These are phyloP conservation scores for Pyricularia pennisetigena DNA, from an alignment of 2,329 filamentous ascomycete genomes.

Conservation along the genomic window DNA sequence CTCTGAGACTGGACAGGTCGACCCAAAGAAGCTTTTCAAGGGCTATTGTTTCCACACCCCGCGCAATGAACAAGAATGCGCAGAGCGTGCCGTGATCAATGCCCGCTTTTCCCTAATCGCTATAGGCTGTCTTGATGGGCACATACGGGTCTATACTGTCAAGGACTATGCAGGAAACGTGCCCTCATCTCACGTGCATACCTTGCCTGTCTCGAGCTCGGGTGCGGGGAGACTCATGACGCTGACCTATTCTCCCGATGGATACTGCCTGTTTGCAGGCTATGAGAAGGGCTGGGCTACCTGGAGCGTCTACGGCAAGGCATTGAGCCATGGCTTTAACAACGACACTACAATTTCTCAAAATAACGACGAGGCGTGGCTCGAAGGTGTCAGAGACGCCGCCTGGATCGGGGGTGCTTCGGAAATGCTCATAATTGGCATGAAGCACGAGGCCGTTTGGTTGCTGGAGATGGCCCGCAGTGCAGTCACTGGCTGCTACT, in stretches of 20 bases:
- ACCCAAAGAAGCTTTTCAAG: conserved; percentile 64
- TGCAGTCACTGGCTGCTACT: conserved; percentile 86
- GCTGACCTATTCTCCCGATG: conserved; percentile 84
- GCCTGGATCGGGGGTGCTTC: conserved; percentile 84
- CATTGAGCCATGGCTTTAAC: conserved; percentile 74
- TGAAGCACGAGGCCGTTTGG: conserved; percentile 72
- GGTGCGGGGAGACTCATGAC: conserved; percentile 64
- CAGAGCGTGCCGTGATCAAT: conserved; percentile 74
- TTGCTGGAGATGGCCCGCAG: conserved; percentile 87
- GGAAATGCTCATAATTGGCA: conserved; percentile 67
- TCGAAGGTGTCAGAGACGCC: conserved; percentile 67
- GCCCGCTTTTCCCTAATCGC: conserved; percentile 91
- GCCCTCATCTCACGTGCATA: conserved; percentile 71
- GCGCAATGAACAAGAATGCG: conserved; percentile 45
- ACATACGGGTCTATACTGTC: conserved; percentile 81
- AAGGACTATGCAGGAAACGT: conserved; percentile 92
- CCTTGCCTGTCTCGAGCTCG: conserved; percentile 54
- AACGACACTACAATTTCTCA: conserved; percentile 54
- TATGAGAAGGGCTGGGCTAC: conserved; percentile 90
- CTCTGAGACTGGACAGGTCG: conserved; percentile 30
- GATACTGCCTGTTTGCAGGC: conserved; percentile 90
- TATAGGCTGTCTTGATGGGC: conserved; percentile 70
- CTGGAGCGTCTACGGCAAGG: conserved; percentile 96
- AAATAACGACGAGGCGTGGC: conserved; percentile 70
- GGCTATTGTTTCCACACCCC: conserved; percentile 87